A percentile compares a stretch with the other conserved stretches of the same genome.
These are phyloP conservation scores for Calocybe gambosa DNA, from an alignment of 1,284 basidiomycete genomes.

Conservation along the genomic window DNA sequence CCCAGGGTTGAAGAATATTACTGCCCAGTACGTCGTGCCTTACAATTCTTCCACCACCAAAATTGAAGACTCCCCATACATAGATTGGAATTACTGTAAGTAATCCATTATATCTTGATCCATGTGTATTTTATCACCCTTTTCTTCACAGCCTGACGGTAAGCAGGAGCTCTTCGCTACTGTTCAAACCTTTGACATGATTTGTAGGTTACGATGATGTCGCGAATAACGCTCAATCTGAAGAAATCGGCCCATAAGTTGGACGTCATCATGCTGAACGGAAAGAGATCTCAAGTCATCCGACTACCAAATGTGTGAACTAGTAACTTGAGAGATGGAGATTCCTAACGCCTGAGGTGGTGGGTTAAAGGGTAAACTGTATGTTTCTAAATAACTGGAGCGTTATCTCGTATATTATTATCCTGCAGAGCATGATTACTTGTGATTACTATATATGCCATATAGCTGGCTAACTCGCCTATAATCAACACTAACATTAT, in stretches of 20 bases:
- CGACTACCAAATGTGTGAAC: neutral
- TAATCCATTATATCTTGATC: neutral
- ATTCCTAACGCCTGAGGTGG: no score
- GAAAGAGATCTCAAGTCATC: neutral
- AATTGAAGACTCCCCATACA: neutral
- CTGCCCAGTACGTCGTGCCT: constrained; percentile 40
- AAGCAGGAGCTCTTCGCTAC: neutral
- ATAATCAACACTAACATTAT: no score
- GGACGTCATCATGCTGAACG: neutral
- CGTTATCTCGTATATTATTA: no score
- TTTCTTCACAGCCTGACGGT: neutral
- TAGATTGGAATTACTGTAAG: constrained; percentile 5
- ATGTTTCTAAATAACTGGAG: no score
- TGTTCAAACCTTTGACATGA: constrained; percentile 29
- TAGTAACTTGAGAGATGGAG: neutral
- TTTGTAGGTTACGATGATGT: constrained; percentile 45
- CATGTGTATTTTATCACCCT: neutral
- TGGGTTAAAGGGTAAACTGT: no score
- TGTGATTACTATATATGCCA: no score
- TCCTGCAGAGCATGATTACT: no score
- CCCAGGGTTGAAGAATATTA: constrained; percentile 43
- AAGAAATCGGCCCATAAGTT: constrained; percentile 21
- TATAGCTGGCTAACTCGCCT: no score
- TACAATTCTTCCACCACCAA: neutral
- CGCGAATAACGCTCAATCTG: constrained; percentile 44